Base-by-base conservation (phyloP, 495 filamentous ascomycete species). In the Aspergillus indologenus region DNA sequence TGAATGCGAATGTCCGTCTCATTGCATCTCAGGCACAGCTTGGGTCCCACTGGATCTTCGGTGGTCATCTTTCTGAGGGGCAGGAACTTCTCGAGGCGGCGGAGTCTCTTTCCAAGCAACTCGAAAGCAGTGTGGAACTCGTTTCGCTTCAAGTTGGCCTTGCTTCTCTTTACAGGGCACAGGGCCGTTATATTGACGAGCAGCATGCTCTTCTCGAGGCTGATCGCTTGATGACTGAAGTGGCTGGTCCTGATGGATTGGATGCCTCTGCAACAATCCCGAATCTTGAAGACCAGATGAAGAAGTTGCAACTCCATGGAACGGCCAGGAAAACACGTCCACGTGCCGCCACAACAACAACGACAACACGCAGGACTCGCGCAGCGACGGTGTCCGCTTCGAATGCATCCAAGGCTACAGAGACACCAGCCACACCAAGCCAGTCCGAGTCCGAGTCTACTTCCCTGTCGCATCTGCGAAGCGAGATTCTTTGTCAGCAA, bases 401-500 rank as follows among this genome's bases (percentile, higher is more conserved):
- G 61, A 72, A n/a, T 43, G 67, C 23, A 54, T 73, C 14, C 59
- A 64, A 7, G 75, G 12, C 34, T 8, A 14, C 34, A 7, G 34
- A 40, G 7, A 40, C 34, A 11, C 12, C 34, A 8, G 5, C 12
- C 2, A 14, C 34, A 2, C 5, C 34, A 15, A 40, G 12, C 34
- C 34, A 40, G 34, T 40, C 81, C 23, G 83, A 40, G 34, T 40
- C 81, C 23, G 83, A 90, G 53, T 85, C 80, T 31, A 74, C 77
- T 8, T 77, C 82, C 50, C 65, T 91, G 9, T 63, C 81, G 17
- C 81, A 80, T 42, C 65, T 91, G 20, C 81, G 81, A 58, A 83
- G 81, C 21, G 78, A 83, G 11, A 75, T 94, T 19, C 71, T 91
- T 15, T 81, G 84, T 6, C 83, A 85, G 46, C 88, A 86, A 65